Evolutionary conservation across 495 filamentous ascomycete species (phyloP), one percentile per base, ranked within the genome.

Genomic region (Aspergillus steynii): DNA sequence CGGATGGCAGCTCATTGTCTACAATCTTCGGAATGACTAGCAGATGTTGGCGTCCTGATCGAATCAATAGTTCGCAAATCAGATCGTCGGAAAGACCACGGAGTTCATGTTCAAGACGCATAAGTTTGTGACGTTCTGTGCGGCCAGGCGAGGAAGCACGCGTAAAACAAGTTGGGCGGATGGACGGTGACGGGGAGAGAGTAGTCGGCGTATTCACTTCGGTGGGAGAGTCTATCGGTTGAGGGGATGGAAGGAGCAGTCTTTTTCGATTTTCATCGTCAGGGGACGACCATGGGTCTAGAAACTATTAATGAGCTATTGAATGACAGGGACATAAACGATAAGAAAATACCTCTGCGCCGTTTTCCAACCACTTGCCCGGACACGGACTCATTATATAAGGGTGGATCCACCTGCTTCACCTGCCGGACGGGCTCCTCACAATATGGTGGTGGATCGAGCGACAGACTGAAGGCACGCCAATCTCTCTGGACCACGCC

Each of bases 151-250:
- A 58, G 48, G 47, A 60, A 62, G 53, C 49, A 56, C 32, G 65
- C 37, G 55, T 53, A 52, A 67, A 67, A 53, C 57, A 15, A n/a
- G 58, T 62, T 58, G 53, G 58, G 57, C 61, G 61, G 50, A 63
- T 66, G 63, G 59, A 51, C 15, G 61, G 61, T 63, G 64, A 60
- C 29, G 51, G 54, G 58, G 53, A 59, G 58, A 51, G 56, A 52
- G 61, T 63, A 63, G 61, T 66, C 50, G 64, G 64, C 48, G 64
- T 60, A 50, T 60, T 63, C 29, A 56, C 53, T 63, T 66, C 64
- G 54, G 64, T 63, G 42, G 61, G 60, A 63, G 61, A 63, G 57
- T 50, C 60, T 61, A 61, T 48, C 64, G 55, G 55, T 53, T 25
- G 32, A 48, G 62, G 62, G 58, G 62, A 64, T 58, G 46, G 54